Base-by-base conservation (phyloP, 257 asterid genomes). In the Echites panduratus region DNA sequence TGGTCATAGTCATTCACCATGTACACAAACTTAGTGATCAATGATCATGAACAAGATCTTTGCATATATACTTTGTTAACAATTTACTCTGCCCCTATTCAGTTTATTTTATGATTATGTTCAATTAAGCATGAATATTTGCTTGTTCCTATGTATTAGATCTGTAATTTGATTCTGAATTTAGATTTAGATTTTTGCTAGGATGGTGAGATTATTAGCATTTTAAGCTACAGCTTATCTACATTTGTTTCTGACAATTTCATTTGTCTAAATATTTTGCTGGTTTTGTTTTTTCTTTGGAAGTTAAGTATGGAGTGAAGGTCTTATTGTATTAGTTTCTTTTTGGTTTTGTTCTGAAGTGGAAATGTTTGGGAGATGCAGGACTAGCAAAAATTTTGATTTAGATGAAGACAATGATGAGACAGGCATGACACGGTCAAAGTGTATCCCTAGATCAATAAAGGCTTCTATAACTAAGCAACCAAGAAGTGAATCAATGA, bases 401-500 rank as follows among this genome's bases (percentile, higher is more conserved):
- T 79, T 90, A 29, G 81, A 57, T 3, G 92, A 85, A 73, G 89
- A 87, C 64, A 78, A 74, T 78, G 90, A 87, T 77, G 96, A 81
- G 48, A 77, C 78, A 40, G 81, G 67, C 68, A 80, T 87, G 9
- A 78, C 85, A 24, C 86, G 84, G 13, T 61, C 87, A 9, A 92
- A 89, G 85, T 95, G 99, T 87, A 89, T 92, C 76, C 98, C 98
- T 0, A 78, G 85, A 73, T 84, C 98, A 26, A 88, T 95, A 62
- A 95, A 82, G 84, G 85, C 84, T n/a, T 85, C 99, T 14, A 76
- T 87, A 67, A 85, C 74, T 62, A 90, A 84, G 88, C 98, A 95
- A 71, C 88, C 98, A 53, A 90, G 87, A 83, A 84, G 92, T 27
- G 98, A 90, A 74, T 86, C 98, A 38, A 85, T 86, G 97, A 88